A percentile compares a stretch with the other conserved stretches of the same genome.
Conservation (phyloP, 2,329 filamentous ascomycete species). For the Aspergillus candidus region DNA sequence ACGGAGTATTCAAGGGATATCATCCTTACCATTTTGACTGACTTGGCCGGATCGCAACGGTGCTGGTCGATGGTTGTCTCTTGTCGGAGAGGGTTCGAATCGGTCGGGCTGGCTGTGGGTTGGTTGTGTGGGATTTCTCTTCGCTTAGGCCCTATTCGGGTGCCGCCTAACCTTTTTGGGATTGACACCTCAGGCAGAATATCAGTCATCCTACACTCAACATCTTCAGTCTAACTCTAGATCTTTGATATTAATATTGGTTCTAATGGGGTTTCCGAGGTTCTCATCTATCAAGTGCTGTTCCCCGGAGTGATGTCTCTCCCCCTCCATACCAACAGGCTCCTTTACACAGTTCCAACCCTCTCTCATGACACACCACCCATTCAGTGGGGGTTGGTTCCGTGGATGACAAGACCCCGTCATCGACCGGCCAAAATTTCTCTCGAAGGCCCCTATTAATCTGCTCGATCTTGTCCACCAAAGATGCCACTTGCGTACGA, state of each 20-base stretch:
- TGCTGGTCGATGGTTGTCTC: conserved; percentile 38
- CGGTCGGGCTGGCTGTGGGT: conserved; percentile 30
- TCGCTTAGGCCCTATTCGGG: conserved; percentile 40
- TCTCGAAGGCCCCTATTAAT: conserved; percentile 69
- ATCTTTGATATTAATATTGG: not conserved
- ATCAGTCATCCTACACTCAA: not conserved
- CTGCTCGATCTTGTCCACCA: conserved; percentile 65
- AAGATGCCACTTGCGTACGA: conserved; percentile 53
- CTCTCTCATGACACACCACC: conserved; percentile 79
- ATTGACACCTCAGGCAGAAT: conserved; percentile 13
- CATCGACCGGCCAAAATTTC: conserved; percentile 60
- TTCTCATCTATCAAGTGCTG: conserved; percentile 35
- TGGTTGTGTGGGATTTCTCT: conserved; percentile 36
- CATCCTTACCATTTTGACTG: conserved; percentile 44
- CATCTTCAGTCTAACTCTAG: not conserved
- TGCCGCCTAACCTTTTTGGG: conserved; percentile 25
- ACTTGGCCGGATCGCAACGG: conserved; percentile 40
- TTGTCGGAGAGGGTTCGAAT: conserved; percentile 31
- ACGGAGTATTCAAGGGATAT: conserved; percentile 5
- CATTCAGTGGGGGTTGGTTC: conserved; percentile 57
- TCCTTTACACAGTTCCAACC: conserved; percentile 69
- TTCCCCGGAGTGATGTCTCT: conserved; percentile 56
- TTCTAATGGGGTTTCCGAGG: not conserved
- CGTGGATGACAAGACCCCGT: conserved; percentile 32
- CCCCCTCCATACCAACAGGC: conserved; percentile 84